Evolutionary conservation across 148 eudicot species (phyloP).

Genomic region (Rhododendron simsii): DNA sequence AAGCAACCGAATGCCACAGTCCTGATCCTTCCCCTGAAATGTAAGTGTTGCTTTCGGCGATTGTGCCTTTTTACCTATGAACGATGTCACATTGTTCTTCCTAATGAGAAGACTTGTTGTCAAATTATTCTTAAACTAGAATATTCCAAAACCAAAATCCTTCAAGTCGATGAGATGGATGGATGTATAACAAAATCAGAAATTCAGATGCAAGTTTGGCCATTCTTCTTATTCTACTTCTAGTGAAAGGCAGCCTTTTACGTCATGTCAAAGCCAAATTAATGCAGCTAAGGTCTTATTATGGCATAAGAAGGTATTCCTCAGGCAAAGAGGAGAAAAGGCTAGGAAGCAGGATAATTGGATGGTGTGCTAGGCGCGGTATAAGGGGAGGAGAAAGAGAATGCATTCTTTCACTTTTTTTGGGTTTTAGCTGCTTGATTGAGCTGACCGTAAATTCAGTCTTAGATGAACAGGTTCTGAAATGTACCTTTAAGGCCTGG

Average conservation of each 20-base stretch:
- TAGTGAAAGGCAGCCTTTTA: not conserved
- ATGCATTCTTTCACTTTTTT: too few relatives aligned
- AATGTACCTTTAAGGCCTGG: not conserved
- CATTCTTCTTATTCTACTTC: not conserved
- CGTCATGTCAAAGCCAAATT: not conserved
- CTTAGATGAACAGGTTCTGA: not conserved
- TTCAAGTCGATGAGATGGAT: not conserved
- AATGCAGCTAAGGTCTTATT: not conserved
- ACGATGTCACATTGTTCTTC: not conserved
- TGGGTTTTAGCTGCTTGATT: not conserved
- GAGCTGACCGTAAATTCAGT: not conserved
- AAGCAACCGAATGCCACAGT: slow-evolving; percentile 32
- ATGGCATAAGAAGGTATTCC: not conserved
- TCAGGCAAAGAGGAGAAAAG: not conserved
- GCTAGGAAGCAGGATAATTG: not conserved
- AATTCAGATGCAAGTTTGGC: not conserved
- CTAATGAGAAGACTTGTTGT: not conserved
- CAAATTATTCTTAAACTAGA: not conserved
- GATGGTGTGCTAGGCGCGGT: not conserved
- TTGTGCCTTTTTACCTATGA: not conserved
- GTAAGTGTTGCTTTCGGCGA: slow-evolving; percentile 34
- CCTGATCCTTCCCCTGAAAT: slow-evolving; percentile 49
- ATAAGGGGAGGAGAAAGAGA: too few relatives aligned
- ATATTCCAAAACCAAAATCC: not conserved
- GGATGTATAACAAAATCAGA: not conserved